Percentiles rank a stretch among this genome's conserved stretches.
Evolutionary conservation across 179 eudicot species (phyloP).

Genomic region (Camellia oleifera): DNA sequence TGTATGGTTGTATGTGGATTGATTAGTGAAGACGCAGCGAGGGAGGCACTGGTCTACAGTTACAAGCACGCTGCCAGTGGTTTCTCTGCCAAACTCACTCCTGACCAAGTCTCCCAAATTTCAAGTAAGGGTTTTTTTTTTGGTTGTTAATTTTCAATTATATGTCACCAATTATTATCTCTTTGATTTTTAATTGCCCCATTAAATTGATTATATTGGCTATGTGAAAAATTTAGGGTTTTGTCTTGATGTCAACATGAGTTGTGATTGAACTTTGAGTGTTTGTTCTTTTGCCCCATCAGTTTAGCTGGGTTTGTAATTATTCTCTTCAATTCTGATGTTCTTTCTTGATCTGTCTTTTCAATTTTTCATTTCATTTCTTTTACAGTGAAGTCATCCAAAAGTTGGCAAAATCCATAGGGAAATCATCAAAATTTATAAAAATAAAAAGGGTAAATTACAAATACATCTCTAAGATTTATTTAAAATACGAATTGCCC

Average conservation of each 20-base stretch:
- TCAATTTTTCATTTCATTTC: not conserved
- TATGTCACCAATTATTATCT: not conserved
- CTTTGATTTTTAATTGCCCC: not conserved
- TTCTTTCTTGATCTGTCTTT: not conserved
- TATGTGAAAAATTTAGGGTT: not conserved
- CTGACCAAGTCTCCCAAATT: constrained; percentile 67
- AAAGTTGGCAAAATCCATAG: not conserved
- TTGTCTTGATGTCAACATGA: not conserved
- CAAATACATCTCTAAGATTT: too few relatives aligned
- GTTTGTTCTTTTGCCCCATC: not conserved
- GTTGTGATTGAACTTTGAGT: not conserved
- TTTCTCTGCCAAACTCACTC: constrained; percentile 93
- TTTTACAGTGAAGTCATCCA: not conserved
- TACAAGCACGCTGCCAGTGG: constrained; percentile 92
- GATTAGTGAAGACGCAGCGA: constrained; percentile 83
- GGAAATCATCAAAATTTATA: too few relatives aligned
- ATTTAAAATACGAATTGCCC: too few relatives aligned
- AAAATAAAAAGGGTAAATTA: too few relatives aligned
- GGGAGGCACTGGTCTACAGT: constrained; percentile 62
- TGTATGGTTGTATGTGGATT: not conserved
- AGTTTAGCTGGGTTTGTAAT: not conserved
- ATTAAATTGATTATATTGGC: too few relatives aligned
- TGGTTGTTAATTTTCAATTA: not conserved
- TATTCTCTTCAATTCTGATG: not conserved
- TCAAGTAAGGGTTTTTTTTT: constrained; percentile 41